Conservation (phyloP, 2,329 filamentous ascomycete genomes). For the Paracoccidioides lutzii region DNA sequence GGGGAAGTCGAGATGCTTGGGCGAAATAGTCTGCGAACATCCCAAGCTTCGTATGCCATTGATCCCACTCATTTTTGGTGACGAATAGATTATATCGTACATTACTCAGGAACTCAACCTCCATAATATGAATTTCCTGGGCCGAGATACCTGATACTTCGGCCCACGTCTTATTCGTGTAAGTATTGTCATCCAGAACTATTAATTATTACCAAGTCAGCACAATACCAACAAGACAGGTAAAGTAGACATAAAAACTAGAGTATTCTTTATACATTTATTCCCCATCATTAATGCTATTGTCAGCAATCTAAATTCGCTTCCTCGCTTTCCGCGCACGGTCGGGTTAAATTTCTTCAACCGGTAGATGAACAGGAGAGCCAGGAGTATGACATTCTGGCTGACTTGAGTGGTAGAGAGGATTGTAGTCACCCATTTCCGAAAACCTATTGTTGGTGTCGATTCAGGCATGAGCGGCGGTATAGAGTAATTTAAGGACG, state of each 20-base stretch:
- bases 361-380: conserved; percentile 82
- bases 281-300: conserved; percentile 96
- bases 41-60: conserved; percentile 72
- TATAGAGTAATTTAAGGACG: conserved; percentile 29
- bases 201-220: conserved; percentile 4
- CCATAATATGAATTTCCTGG: conserved; percentile 95
- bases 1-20: conserved; percentile 43
- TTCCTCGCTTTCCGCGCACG: conserved; percentile 83
- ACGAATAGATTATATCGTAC: conserved; percentile 90
- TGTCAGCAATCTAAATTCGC: conserved; percentile 83
- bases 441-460: conserved; percentile 64
- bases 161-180: conserved; percentile 99
- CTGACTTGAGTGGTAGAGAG: conserved; percentile 91
- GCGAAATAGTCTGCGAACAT: conserved; percentile 77
- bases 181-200: conserved; percentile 96
- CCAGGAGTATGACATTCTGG: conserved; percentile 84
- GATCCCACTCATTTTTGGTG: conserved; percentile 72
- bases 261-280: conserved; percentile 55
- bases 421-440: conserved; percentile 86
- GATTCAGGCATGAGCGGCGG: conserved; percentile 56
- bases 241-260: neutral
- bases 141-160: conserved; percentile 93
- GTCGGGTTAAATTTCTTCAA: conserved; percentile 80
- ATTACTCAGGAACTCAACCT: conserved; percentile 98
- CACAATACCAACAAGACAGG: conserved; percentile 5